A percentile compares a stretch with the other conserved stretches of the same genome.
These are phyloP conservation scores for Knoxia roxburghii DNA, from an alignment of 257 asterid genomes.

Conservation along the genomic window DNA sequence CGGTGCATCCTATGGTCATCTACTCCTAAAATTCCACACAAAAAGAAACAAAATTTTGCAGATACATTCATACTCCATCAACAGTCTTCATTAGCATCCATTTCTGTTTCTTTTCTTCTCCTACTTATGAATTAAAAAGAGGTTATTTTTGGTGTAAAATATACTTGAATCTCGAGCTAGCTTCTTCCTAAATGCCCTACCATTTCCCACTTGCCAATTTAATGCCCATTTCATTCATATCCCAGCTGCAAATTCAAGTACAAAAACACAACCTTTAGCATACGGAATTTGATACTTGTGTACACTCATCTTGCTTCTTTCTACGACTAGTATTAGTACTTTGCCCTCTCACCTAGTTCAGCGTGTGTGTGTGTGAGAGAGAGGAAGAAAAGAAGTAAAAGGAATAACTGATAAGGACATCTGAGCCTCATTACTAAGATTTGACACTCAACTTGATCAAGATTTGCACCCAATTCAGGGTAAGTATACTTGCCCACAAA, in stretches of 20 bases:
- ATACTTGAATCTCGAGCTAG: too few species aligned
- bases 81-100: neutral
- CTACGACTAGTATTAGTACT: neutral
- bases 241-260: neutral
- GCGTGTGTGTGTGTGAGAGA: too few species aligned
- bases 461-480: conserved; percentile 19
- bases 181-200: too few species aligned
- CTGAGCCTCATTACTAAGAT: conserved; percentile 20
- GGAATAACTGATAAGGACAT: conserved; percentile 23
- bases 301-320: neutral
- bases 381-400: conserved; percentile 15
- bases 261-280: neutral
- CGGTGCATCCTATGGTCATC: conserved; percentile 44
- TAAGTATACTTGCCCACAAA: conserved; percentile 14
- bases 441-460: conserved; percentile 20
- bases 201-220: neutral
- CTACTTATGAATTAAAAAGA: neutral
- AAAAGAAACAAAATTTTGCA: conserved; percentile 1
- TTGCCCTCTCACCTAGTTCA: conserved; percentile 1
- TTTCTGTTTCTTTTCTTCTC: neutral
- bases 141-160: neutral
- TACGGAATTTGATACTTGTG: neutral
- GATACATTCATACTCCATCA: neutral
- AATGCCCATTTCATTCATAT: neutral
- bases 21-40: too few species aligned